phyloP scores from a whole-genome alignment of 129 eudicot species.

The Artemisia tridentata region DNA sequence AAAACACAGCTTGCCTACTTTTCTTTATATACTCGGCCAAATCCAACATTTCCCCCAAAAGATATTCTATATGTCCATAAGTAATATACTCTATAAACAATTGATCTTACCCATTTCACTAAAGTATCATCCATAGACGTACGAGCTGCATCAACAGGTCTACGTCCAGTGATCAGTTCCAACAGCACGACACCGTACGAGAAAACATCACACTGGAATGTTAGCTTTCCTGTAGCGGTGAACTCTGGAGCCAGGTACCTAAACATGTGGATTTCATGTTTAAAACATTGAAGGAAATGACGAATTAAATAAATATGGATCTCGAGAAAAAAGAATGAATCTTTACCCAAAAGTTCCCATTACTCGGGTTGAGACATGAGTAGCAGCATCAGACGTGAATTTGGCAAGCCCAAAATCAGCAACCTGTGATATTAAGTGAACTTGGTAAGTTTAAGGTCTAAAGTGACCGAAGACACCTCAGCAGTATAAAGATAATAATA shows the following conservation, averaged over 20 bases:
- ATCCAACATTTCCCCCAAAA: not conserved
- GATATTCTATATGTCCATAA: not conserved
- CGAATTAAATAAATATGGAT: too few species aligned
- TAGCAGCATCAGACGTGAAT: too few species aligned
- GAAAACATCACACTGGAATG: slow-evolving; percentile 90
- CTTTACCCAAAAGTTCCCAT: too few species aligned
- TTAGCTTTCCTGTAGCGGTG: slow-evolving; percentile 87
- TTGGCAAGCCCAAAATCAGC: too few species aligned
- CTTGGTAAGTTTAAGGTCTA: too few species aligned
- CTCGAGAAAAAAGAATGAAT: too few species aligned
- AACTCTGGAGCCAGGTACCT: slow-evolving; percentile 98
- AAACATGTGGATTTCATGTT: not conserved
- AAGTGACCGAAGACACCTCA: too few species aligned
- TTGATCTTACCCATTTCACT: slow-evolving; percentile 86
- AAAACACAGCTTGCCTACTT: not conserved
- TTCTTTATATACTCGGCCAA: not conserved
- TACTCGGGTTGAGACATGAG: too few species aligned
- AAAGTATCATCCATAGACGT: slow-evolving; percentile 88
- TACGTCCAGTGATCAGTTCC: slow-evolving; percentile 88
- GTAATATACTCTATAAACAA: not conserved
- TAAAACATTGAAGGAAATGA: not conserved
- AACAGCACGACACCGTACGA: slow-evolving; percentile 92
- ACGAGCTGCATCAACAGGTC: slow-evolving; percentile 72
- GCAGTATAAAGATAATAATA: not conserved
- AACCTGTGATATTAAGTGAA: too few species aligned